Evolutionary conservation across 495 filamentous ascomycete species (phyloP), one percentile per base, ranked within the genome.

Genomic region (Talaromyces nanjingensis): DNA sequence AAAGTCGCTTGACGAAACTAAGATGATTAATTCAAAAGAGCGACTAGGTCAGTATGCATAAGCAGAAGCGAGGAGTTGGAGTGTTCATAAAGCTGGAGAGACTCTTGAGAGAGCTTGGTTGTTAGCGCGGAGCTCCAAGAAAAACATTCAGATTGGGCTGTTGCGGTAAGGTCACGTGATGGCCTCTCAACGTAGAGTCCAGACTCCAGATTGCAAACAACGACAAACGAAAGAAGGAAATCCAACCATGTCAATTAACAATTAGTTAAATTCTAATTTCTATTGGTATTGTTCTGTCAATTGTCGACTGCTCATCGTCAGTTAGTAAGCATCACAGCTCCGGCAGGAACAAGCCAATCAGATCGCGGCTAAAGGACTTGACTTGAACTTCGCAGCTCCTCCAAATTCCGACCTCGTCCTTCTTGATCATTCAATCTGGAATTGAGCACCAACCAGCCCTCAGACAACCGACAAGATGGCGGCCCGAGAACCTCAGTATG

Each of bases 401-500:
- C 58, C 12, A 34, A 20, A 49, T 59, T 39, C 60, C 22, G 20
- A 16, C 58, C 64, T 65, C 60, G 27, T 58, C 65, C 45, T 20
- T 20, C n/a, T 60, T 20, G 47, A 42, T 16, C 14, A 42, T 16
- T 63, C 22, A 16, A 60, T 67, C 33, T 37, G 60, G 31, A 60
- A 64, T 67, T 67, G 65, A 56, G 29, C 53, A 27, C 62, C 25
- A 24, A 29, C 64, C 45, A 60, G 59, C 59, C 64, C 56, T 54
- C 55, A 29, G 69, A 56, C 63, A 67, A 68, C 71, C 68, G 65
- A 67, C 73, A 80, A 73, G 69, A 84, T 84, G 81, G 68, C 81
- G 61, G 70, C 73, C 62, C 74, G 81, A 75, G 74, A 81, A 60
- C 71, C 81, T 65, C 78, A 75, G 81, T 83, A 78, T 64, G 74